phyloP scores from a whole-genome alignment of 2,329 filamentous ascomycete genomes.

The Diaporthe sp. region DNA sequence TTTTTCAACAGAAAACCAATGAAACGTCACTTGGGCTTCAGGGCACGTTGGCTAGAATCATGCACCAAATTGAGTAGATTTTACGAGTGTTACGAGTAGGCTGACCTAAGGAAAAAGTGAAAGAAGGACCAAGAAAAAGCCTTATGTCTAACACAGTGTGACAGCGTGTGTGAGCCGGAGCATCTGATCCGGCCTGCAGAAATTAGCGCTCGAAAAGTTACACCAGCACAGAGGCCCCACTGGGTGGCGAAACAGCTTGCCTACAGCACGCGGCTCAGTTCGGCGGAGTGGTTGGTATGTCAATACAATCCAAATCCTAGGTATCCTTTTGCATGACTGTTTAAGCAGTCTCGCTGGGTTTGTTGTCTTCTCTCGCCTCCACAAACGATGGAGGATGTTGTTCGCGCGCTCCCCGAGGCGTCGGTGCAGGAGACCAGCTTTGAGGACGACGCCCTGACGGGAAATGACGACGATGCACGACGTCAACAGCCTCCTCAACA shows the following conservation, averaged over 20 bases:
- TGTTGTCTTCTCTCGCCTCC: neutral
- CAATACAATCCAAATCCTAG: neutral
- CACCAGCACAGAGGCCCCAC: neutral
- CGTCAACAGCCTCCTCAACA: neutral
- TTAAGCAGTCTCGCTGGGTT: neutral
- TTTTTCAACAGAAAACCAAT: too few relatives aligned
- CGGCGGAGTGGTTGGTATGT: neutral
- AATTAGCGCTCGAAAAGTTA: neutral
- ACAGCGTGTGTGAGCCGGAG: neutral
- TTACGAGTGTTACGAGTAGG: neutral
- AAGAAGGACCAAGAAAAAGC: neutral
- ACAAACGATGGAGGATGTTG: constrained; percentile 21
- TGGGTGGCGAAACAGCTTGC: neutral
- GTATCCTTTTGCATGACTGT: neutral
- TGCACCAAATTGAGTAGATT: too few relatives aligned
- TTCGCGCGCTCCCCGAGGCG: constrained; percentile 27
- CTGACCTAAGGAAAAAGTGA: neutral
- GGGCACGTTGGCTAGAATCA: too few relatives aligned
- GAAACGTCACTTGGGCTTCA: neutral
- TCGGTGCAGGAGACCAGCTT: constrained; percentile 38
- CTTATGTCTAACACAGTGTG: neutral
- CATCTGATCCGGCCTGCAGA: constrained; percentile 11
- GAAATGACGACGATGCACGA: constrained; percentile 12
- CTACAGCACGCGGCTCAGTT: neutral
- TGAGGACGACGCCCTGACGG: constrained; percentile 30